These are phyloP conservation scores for Alternaria hordeiaustralica DNA, from an alignment of 2,329 filamentous ascomycete species.

Conservation along the genomic window DNA sequence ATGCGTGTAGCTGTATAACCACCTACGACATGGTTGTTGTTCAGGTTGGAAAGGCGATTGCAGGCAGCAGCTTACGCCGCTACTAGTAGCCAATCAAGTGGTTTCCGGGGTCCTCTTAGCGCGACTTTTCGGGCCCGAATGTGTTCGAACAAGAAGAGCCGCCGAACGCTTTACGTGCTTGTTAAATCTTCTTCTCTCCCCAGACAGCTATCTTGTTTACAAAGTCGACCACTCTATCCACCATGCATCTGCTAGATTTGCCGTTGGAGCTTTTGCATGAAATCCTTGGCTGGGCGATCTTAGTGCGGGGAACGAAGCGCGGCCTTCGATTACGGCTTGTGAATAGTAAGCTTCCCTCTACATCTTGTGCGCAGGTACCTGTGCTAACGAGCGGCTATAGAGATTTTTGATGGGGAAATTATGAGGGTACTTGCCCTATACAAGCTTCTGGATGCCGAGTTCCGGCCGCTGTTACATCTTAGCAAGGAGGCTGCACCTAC, in stretches of 20 bases:
- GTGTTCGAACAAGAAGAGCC: background rate
- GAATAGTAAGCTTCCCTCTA: background rate
- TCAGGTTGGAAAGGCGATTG: background rate
- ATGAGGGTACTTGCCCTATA: background rate
- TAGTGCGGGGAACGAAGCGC: background rate
- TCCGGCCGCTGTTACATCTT: background rate
- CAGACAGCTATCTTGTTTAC: rapidly evolving
- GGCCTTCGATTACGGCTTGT: background rate
- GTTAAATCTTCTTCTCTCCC: background rate
- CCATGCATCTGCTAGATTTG: background rate
- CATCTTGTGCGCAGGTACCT: background rate
- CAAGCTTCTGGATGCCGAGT: background rate
- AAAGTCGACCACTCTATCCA: background rate
- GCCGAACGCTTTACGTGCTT: background rate
- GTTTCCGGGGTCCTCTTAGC: background rate
- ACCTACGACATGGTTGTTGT: background rate
- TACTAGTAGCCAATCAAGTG: background rate
- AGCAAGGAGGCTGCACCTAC: background rate
- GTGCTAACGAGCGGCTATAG: background rate
- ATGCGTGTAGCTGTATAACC: background rate
- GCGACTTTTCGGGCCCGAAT: background rate
- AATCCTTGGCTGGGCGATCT: background rate
- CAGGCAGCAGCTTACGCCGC: background rate
- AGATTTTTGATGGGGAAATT: background rate
- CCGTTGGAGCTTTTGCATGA: background rate